These are phyloP conservation scores for Penicillium herquei DNA, from an alignment of 495 filamentous ascomycete species.

Conservation along the genomic window DNA sequence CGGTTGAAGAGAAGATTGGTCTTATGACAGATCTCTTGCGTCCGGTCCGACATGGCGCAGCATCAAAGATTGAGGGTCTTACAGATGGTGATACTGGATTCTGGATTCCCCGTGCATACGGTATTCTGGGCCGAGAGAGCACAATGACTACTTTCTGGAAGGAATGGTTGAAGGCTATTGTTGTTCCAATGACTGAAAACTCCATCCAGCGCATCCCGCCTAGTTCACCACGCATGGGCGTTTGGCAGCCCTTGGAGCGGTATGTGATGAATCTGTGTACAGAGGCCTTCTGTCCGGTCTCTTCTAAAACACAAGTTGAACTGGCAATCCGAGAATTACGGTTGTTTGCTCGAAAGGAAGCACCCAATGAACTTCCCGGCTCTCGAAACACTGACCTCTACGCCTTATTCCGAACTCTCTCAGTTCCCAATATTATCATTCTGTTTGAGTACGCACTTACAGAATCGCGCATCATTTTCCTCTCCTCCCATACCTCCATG, in stretches of 20 bases:
- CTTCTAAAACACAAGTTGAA: constrained; percentile 95
- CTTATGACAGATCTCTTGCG: constrained; percentile 95
- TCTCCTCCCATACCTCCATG: constrained; percentile 96
- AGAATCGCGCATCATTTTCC: constrained; percentile 92
- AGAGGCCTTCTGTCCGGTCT: constrained; percentile 86
- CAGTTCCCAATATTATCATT: constrained; percentile 85
- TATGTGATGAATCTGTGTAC: constrained; percentile 98
- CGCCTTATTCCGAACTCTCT: constrained; percentile 84
- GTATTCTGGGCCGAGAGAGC: constrained; percentile 82
- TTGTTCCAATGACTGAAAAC: constrained; percentile 93
- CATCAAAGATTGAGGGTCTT: constrained; percentile 94
- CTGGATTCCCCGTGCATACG: constrained; percentile 94
- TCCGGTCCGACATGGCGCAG: constrained; percentile 88
- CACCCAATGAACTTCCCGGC: constrained; percentile 88
- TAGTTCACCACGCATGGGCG: constrained; percentile 86
- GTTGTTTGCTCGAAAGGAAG: constrained; percentile 89
- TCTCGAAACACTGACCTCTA: constrained; percentile 92
- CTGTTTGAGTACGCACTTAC: constrained; percentile 91
- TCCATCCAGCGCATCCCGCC: constrained; percentile 77
- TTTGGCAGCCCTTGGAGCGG: constrained; percentile 94
- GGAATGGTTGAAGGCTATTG: constrained; percentile 90
- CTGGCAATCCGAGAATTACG: constrained; percentile 85
- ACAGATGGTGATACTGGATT: constrained; percentile 95
- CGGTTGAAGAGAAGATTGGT: constrained; percentile 94
- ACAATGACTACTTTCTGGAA: constrained; percentile 95